These are phyloP conservation scores for Hypomontagnella monticulosa DNA, from an alignment of 495 filamentous ascomycete genomes.

Conservation along the genomic window DNA sequence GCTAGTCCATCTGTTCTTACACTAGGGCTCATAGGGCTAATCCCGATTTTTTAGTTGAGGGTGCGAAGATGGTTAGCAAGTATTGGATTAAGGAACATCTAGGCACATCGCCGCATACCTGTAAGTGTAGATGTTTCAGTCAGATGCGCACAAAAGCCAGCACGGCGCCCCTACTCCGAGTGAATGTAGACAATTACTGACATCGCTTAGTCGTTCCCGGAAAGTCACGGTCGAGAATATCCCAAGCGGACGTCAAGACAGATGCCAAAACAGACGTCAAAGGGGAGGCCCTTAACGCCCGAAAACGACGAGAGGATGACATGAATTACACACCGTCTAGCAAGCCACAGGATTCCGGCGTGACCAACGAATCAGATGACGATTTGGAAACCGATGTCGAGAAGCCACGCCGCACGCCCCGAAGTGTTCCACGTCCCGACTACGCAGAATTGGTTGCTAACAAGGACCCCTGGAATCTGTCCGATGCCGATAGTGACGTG, in stretches of 20 bases:
- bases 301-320: constrained; percentile 25
- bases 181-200: neutral
- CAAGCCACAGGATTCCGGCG: constrained; percentile 7
- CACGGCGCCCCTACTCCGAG: neutral
- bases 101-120: constrained; percentile 40
- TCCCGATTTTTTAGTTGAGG: constrained; percentile 33
- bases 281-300: constrained; percentile 8
- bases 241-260: neutral
- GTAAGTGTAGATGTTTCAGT: constrained; percentile 22
- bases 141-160: neutral
- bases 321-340: constrained; percentile 33
- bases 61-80: constrained; percentile 40
- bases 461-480: constrained; percentile 43
- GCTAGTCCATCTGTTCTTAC: neutral
- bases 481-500: constrained; percentile 41
- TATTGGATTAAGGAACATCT: constrained; percentile 47
- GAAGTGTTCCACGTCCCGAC: constrained; percentile 42
- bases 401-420: constrained; percentile 39
- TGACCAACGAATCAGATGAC: constrained; percentile 23
- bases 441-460: constrained; percentile 46
- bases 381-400: constrained; percentile 13
- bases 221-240: constrained; percentile 29
- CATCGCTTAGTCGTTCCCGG: constrained; percentile 25
- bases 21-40: constrained; percentile 1
- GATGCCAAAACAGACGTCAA: too few relatives aligned